Conservation (phyloP, 2,329 filamentous ascomycete species). For the Coniochaeta pulveracea region DNA sequence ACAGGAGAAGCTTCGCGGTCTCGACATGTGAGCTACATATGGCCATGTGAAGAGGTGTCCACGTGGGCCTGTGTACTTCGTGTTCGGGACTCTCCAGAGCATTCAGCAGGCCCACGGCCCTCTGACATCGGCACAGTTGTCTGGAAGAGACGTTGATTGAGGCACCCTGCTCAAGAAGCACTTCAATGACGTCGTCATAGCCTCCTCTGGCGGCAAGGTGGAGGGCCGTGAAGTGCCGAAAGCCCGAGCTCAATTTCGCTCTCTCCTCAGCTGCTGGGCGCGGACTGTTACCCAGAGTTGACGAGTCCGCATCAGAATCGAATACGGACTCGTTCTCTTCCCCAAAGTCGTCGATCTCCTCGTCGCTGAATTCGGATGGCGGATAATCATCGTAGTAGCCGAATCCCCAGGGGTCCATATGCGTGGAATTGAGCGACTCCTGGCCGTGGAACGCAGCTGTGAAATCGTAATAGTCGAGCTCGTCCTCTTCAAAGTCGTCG, state of each 20-base stretch:
- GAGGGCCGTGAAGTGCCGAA: slow-evolving; percentile 11
- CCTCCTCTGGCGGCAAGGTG: slow-evolving; percentile 15
- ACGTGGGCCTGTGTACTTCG: slow-evolving; percentile 1
- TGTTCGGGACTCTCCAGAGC: slow-evolving; percentile 9
- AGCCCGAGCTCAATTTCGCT: background rate
- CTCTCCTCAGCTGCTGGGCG: background rate
- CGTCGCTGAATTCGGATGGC: too few relatives aligned
- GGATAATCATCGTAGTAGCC: too few relatives aligned
- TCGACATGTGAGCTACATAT: slow-evolving; percentile 13
- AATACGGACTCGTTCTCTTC: too few relatives aligned
- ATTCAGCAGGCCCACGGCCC: slow-evolving; percentile 11
- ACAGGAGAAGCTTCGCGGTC: slow-evolving; percentile 14
- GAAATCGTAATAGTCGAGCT: too few relatives aligned
- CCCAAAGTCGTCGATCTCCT: too few relatives aligned
- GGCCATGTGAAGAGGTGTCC: slow-evolving; percentile 16
- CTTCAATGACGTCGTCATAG: slow-evolving; percentile 10
- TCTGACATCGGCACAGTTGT: slow-evolving; percentile 12
- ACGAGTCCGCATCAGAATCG: slow-evolving; percentile 7
- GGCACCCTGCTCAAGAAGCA: slow-evolving; percentile 14
- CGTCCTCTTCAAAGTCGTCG: too few relatives aligned
- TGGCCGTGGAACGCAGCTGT: too few relatives aligned
- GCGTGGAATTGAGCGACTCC: too few relatives aligned
- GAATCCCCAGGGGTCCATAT: too few relatives aligned
- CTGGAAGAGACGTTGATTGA: slow-evolving; percentile 8
- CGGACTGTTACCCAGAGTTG: slow-evolving; percentile 5